Evolutionary conservation across 768 basidiomycete species (phyloP).

Genomic region (Lyophyllum decastes): DNA sequence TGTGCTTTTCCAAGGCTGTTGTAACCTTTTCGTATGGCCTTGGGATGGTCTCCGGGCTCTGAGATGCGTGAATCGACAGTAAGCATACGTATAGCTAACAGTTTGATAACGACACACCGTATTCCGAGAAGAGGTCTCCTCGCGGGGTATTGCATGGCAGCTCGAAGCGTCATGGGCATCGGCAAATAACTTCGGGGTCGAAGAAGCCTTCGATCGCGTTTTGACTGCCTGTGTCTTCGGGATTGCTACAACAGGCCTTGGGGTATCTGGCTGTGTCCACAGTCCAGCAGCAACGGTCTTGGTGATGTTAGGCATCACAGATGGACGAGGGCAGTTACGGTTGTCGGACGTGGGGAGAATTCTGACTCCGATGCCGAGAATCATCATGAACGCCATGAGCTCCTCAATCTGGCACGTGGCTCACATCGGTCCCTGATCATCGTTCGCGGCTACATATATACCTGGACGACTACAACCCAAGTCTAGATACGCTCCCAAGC

Average conservation of each 20-base stretch:
- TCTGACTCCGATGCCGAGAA: not conserved
- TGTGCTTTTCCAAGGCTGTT: not conserved
- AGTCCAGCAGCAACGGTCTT: constrained; percentile 3
- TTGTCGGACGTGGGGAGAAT: not conserved
- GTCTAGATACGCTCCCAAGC: too few relatives aligned
- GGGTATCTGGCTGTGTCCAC: not conserved
- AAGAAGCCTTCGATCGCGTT: not conserved
- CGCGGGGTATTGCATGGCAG: not conserved
- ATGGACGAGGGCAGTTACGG: not conserved
- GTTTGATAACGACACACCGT: not conserved
- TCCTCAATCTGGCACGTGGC: constrained; percentile 4
- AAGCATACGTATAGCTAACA: not conserved
- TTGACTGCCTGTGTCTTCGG: not conserved
- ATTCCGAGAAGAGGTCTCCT: not conserved
- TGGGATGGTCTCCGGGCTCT: not conserved
- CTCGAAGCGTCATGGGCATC: not conserved
- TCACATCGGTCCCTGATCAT: not conserved
- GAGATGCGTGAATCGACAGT: not conserved
- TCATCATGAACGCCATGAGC: not conserved
- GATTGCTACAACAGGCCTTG: not conserved
- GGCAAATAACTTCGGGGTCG: not conserved
- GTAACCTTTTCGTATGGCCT: not conserved
- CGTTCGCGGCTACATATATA: too few relatives aligned
- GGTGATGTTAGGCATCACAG: constrained; percentile 1
- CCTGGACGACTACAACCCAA: too few relatives aligned